phyloP scores from a whole-genome alignment of 2,329 filamentous ascomycete genomes.

The Exophiala sp. region DNA sequence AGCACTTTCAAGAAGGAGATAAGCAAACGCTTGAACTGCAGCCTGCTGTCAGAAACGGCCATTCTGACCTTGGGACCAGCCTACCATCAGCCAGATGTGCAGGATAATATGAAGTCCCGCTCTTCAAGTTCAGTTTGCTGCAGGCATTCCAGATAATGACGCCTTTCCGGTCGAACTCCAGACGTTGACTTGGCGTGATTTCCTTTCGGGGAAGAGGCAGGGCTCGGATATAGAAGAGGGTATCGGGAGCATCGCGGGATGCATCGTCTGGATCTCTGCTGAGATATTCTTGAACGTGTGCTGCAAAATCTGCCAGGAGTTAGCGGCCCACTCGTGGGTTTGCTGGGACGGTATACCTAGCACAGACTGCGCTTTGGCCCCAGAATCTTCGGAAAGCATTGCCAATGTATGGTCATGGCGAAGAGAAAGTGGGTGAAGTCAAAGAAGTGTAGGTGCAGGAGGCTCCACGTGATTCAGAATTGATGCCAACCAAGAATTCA shows the following conservation, averaged over 20 bases:
- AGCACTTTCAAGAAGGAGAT: constrained; percentile 59
- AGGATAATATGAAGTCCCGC: not conserved
- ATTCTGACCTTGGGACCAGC: not conserved
- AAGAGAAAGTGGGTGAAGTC: not conserved
- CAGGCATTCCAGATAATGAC: constrained; percentile 39
- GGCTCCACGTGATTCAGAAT: not conserved
- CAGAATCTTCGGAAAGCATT: constrained; percentile 12
- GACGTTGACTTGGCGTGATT: constrained; percentile 10
- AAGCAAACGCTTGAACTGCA: constrained; percentile 55
- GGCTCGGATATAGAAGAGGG: constrained; percentile 17
- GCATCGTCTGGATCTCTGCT: not conserved
- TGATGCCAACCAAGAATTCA: not conserved
- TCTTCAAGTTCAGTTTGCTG: constrained; percentile 11
- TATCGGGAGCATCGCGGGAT: constrained; percentile 15
- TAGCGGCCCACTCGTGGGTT: not conserved
- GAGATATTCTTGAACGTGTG: constrained; percentile 21
- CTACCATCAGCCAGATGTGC: constrained; percentile 10
- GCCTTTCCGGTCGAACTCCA: constrained; percentile 32
- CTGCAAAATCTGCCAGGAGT: constrained; percentile 28
- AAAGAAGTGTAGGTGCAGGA: not conserved
- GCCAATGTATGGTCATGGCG: not conserved
- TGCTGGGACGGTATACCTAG: constrained; percentile 12
- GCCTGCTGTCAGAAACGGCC: not conserved
- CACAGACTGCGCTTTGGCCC: constrained; percentile 15
- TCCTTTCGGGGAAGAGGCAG: constrained; percentile 22